These are phyloP conservation scores for Acorus gramineus DNA, from an alignment of 106 monocot species.

Conservation along the genomic window DNA sequence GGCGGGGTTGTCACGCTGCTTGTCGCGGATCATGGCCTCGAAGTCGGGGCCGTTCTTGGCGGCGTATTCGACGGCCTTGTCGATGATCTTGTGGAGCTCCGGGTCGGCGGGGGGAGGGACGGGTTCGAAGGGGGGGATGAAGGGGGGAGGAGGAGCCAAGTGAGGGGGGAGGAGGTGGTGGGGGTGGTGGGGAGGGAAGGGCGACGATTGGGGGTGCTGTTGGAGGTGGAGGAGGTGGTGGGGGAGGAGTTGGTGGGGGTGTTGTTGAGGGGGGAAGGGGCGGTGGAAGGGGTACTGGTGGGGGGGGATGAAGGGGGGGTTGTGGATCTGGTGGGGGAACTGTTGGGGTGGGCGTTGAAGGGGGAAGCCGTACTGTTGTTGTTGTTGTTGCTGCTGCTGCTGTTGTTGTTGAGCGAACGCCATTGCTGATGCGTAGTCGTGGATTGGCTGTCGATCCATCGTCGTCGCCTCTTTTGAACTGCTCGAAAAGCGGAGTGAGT, in stretches of 20 bases:
- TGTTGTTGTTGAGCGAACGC: constrained; percentile 71
- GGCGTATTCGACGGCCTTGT: constrained; percentile 76
- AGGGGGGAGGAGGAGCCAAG: constrained; percentile 20
- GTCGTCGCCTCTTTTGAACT: too few species aligned
- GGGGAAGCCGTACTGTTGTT: constrained; percentile 52
- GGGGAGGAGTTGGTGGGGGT: constrained; percentile 41
- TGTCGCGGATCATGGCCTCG: constrained; percentile 87
- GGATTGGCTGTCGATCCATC: constrained; percentile 67
- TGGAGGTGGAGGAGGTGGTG: constrained; percentile 36
- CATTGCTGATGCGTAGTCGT: constrained; percentile 82
- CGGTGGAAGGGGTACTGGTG: constrained; percentile 34
- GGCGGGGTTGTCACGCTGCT: constrained; percentile 81
- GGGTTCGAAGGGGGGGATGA: constrained; percentile 44
- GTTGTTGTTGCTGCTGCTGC: constrained; percentile 30
- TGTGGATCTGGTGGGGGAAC: not conserved
- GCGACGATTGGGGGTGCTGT: constrained; percentile 32
- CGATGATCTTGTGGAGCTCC: constrained; percentile 83
- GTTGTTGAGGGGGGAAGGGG: constrained; percentile 52
- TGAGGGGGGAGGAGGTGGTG: constrained; percentile 19
- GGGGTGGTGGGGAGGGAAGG: constrained; percentile 23
- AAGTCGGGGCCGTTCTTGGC: constrained; percentile 94
- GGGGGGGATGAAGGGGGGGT: not conserved
- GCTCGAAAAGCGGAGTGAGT: too few species aligned
- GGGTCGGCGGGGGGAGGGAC: constrained; percentile 51
- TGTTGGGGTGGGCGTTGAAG: constrained; percentile 9